phyloP scores from a whole-genome alignment of 495 filamentous ascomycete species.

The Penicillium subrubescens region DNA sequence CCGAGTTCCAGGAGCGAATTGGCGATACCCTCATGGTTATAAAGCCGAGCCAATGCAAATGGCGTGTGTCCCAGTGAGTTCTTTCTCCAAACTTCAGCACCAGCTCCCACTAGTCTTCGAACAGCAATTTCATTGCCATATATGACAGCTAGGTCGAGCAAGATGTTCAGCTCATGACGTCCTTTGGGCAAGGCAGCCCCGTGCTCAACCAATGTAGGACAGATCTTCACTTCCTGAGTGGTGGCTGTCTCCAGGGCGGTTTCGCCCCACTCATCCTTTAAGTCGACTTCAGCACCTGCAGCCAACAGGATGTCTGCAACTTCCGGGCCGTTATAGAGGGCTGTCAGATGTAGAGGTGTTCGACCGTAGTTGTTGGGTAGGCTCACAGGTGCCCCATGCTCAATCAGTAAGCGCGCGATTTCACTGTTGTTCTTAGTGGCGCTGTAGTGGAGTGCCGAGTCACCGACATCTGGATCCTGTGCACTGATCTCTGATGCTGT shows the following conservation, averaged over 20 bases:
- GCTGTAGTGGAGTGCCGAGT: constrained; percentile 9
- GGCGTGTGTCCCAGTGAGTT: neutral
- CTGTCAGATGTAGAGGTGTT: constrained; percentile 3
- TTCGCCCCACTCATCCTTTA: constrained; percentile 5
- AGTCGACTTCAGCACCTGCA: constrained; percentile 66
- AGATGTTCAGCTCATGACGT: neutral
- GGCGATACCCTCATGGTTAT: constrained; percentile 5
- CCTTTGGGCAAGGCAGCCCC: neutral
- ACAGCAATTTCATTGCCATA: neutral
- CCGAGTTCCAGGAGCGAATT: constrained; percentile 6
- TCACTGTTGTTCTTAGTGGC: constrained; percentile 2
- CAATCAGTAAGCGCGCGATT: constrained; percentile 5
- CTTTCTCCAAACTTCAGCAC: constrained; percentile 10
- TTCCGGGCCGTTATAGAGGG: neutral
- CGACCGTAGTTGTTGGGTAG: constrained; percentile 3
- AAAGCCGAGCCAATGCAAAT: neutral
- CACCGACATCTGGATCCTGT: constrained; percentile 7
- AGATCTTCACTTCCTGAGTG: neutral
- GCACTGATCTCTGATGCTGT: neutral
- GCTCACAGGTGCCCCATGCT: neutral
- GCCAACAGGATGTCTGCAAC: constrained; percentile 78
- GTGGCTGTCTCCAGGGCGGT: neutral
- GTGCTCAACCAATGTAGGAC: neutral
- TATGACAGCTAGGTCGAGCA: constrained; percentile 1
- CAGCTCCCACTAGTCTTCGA: neutral